Percentiles rank a stretch among this genome's conserved stretches.
phyloP scores from a whole-genome alignment of 2,329 filamentous ascomycete genomes.

The Fusarium setosum region DNA sequence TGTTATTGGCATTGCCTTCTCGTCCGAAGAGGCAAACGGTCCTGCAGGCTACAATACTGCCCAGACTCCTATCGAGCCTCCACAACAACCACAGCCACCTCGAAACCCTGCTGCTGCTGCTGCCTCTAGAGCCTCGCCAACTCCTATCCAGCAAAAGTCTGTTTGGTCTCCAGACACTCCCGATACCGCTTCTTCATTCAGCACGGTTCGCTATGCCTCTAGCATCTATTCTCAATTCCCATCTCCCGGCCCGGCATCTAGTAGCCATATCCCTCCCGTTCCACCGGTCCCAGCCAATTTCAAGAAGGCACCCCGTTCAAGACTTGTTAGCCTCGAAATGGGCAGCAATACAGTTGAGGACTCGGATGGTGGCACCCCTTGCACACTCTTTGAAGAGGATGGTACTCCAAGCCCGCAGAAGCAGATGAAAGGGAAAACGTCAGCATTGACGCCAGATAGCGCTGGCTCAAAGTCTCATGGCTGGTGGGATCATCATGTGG shows the following conservation, averaged over 20 bases:
- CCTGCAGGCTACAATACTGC: constrained; percentile 53
- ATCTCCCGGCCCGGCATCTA: constrained; percentile 45
- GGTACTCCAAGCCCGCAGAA: constrained; percentile 56
- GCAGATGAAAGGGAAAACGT: constrained; percentile 52
- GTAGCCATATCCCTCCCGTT: constrained; percentile 66
- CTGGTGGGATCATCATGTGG: constrained; percentile 84
- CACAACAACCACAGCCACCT: constrained; percentile 11
- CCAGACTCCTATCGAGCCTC: constrained; percentile 43
- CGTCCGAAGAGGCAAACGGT: constrained; percentile 53
- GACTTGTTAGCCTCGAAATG: constrained; percentile 51
- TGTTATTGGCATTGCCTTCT: constrained; percentile 76
- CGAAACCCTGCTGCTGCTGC: constrained; percentile 1
- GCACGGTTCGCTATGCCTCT: constrained; percentile 58
- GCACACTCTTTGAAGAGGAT: constrained; percentile 79
- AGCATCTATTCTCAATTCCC: constrained; percentile 72
- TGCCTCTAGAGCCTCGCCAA: constrained; percentile 27
- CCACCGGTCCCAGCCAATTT: constrained; percentile 65
- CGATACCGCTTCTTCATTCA: constrained; percentile 58
- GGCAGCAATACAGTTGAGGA: constrained; percentile 51
- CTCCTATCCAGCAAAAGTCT: constrained; percentile 53
- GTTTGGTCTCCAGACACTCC: constrained; percentile 73
- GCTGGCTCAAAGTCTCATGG: constrained; percentile 71
- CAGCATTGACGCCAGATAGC: constrained; percentile 56
- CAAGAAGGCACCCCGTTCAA: constrained; percentile 48
- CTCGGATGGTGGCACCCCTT: constrained; percentile 67